These are phyloP conservation scores for Dactylella cylindrospora DNA, from an alignment of 2,329 filamentous ascomycete species.

Conservation along the genomic window DNA sequence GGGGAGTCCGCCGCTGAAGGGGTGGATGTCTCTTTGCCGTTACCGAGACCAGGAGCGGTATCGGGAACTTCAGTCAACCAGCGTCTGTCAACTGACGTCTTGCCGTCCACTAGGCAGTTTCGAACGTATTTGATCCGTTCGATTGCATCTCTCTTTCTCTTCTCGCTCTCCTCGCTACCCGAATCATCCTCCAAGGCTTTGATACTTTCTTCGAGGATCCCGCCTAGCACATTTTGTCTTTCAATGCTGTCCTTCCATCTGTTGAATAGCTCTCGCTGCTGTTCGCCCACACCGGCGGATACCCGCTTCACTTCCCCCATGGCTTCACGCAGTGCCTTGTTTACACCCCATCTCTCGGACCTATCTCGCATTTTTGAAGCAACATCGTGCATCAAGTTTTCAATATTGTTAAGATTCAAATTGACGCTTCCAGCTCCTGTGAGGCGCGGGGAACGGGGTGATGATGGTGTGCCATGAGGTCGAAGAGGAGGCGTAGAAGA, in stretches of 20 bases:
- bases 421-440: slow-evolving; percentile 59
- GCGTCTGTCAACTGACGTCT: slow-evolving; percentile 36
- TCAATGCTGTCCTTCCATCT: slow-evolving; percentile 45
- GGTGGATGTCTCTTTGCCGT: background rate
- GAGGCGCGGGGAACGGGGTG: slow-evolving; percentile 49
- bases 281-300: slow-evolving; percentile 33
- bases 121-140: slow-evolving; percentile 45
- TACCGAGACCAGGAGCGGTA: background rate
- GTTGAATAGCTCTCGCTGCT: slow-evolving; percentile 29
- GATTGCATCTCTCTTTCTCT: slow-evolving; percentile 28
- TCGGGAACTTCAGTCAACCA: slow-evolving; percentile 33
- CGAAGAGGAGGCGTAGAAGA: slow-evolving; percentile 33
- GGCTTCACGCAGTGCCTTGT: slow-evolving; percentile 77
- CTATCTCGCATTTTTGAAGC: slow-evolving; percentile 72
- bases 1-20: slow-evolving; percentile 1
- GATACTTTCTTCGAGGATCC: slow-evolving; percentile 45
- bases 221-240: slow-evolving; percentile 43
- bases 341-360: slow-evolving; percentile 75
- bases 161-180: background rate
- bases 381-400: slow-evolving; percentile 72
- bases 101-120: slow-evolving; percentile 46
- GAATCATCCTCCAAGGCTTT: slow-evolving; percentile 43
- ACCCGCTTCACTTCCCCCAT: slow-evolving; percentile 68
- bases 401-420: slow-evolving; percentile 54
- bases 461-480: slow-evolving; percentile 1